phyloP scores from a whole-genome alignment of 257 asterid species.

The Nyctanthes arbortristis region DNA sequence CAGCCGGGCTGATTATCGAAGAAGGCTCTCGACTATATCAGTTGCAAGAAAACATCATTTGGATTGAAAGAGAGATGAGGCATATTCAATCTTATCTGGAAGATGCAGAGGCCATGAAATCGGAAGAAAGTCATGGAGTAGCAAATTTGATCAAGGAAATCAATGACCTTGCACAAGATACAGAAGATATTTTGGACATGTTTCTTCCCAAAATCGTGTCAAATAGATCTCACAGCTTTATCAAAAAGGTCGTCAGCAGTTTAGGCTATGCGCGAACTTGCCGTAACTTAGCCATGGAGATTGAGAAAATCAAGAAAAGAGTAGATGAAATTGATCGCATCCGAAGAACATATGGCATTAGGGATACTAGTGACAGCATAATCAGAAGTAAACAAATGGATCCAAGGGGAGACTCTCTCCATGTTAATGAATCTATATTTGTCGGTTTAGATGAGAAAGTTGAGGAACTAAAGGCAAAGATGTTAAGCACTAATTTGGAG shows the following conservation, averaged over 20 bases:
- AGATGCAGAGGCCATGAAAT: conserved; percentile 3
- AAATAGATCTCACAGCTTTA: background rate
- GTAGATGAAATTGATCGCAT: background rate
- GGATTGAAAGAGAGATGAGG: conserved; percentile 16
- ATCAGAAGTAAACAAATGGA: background rate
- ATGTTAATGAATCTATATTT: background rate
- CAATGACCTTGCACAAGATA: conserved; percentile 17
- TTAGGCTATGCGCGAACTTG: background rate
- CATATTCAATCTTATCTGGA: conserved; percentile 7
- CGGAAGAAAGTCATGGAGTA: background rate
- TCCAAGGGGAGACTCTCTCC: conserved; percentile 1
- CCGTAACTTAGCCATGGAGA: background rate
- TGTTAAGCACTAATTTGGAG: background rate
- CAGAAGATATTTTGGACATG: conserved; percentile 18
- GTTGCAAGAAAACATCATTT: conserved; percentile 3
- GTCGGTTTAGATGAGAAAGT: background rate
- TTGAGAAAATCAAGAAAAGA: too few species aligned
- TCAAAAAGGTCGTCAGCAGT: background rate
- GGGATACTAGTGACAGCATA: background rate
- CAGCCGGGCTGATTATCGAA: background rate
- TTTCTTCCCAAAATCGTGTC: background rate
- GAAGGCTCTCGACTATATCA: background rate
- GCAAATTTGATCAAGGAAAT: background rate
- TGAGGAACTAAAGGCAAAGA: background rate
- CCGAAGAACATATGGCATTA: background rate